These are phyloP conservation scores for Globisporangium megalacanthum DNA, from an alignment of 352 stramenopile genomes.

Conservation along the genomic window DNA sequence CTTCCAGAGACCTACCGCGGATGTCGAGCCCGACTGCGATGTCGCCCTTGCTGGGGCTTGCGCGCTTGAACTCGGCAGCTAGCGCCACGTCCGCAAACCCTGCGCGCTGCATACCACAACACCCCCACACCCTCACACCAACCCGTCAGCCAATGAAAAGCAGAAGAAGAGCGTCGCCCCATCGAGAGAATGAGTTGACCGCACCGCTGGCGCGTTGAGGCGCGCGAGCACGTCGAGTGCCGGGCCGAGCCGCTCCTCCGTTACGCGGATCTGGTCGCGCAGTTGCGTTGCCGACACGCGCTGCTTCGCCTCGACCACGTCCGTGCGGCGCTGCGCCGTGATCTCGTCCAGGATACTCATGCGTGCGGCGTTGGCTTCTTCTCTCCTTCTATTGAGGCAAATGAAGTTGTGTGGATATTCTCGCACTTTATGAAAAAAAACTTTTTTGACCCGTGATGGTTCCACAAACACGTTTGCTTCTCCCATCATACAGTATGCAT, in stretches of 20 bases:
- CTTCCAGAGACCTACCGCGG: conserved; percentile 16
- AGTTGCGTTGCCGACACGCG: conserved; percentile 44
- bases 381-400: not conserved
- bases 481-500: not conserved
- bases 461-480: not conserved
- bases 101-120: conserved; percentile 24
- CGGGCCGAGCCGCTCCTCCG: conserved; percentile 73
- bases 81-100: conserved; percentile 85
- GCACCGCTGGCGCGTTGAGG: conserved; percentile 70
- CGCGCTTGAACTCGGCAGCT: conserved; percentile 98
- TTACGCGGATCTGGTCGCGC: conserved; percentile 60
- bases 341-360: conserved; percentile 82
- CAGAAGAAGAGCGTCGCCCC: too few relatives aligned
- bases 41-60: conserved; percentile 95
- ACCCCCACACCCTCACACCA: not conserved
- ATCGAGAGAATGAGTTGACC: conserved; percentile 16
- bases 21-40: conserved; percentile 84
- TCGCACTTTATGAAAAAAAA: too few relatives aligned
- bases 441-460: too few relatives aligned
- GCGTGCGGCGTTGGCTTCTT: not conserved
- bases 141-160: not conserved
- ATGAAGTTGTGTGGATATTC: not conserved
- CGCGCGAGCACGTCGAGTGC: conserved; percentile 86
- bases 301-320: conserved; percentile 60
- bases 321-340: conserved; percentile 57